Conservation (phyloP, 1,284 basidiomycete species). For the Cutaneotrichosporon cyanovorans region DNA sequence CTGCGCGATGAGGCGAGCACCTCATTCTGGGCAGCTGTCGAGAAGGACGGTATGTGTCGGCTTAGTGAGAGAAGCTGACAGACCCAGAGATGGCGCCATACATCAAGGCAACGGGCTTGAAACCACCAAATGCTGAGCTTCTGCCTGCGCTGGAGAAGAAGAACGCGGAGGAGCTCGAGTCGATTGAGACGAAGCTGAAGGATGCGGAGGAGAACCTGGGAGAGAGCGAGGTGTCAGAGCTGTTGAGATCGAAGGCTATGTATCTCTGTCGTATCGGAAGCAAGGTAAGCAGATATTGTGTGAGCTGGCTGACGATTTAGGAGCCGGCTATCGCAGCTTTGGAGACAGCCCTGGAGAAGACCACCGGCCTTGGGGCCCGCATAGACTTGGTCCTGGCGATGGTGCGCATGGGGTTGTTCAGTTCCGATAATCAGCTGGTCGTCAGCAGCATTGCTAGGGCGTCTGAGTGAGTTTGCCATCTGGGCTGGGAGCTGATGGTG, state of each 20-base stretch:
- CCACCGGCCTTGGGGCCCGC: constrained; percentile 81
- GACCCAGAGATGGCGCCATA: constrained; percentile 75
- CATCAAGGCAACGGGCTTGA: constrained; percentile 43
- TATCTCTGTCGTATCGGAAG: constrained; percentile 87
- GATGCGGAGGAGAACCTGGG: constrained; percentile 88
- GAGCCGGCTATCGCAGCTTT: constrained; percentile 71
- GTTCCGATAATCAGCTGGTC: constrained; percentile 69
- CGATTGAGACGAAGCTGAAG: constrained; percentile 68
- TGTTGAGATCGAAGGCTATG: constrained; percentile 73
- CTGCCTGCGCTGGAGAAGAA: constrained; percentile 63
- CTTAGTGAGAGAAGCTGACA: constrained; percentile 13
- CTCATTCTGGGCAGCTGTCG: constrained; percentile 66
- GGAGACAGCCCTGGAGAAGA: constrained; percentile 81
- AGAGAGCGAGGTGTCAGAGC: constrained; percentile 86
- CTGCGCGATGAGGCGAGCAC: constrained; percentile 62
- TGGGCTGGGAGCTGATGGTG: not conserved
- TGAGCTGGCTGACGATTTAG: constrained; percentile 38
- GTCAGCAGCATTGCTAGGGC: constrained; percentile 69
- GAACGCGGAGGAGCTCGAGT: constrained; percentile 68
- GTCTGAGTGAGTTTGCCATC: constrained; percentile 56
- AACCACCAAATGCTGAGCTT: constrained; percentile 53
- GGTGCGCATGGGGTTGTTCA: constrained; percentile 87
- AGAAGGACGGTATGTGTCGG: constrained; percentile 78
- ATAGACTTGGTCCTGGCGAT: constrained; percentile 89
- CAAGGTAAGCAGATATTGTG: constrained; percentile 55